Evolutionary conservation across 345 rosid genomes (phyloP).

Genomic region (Leavenworthia alabamica): DNA sequence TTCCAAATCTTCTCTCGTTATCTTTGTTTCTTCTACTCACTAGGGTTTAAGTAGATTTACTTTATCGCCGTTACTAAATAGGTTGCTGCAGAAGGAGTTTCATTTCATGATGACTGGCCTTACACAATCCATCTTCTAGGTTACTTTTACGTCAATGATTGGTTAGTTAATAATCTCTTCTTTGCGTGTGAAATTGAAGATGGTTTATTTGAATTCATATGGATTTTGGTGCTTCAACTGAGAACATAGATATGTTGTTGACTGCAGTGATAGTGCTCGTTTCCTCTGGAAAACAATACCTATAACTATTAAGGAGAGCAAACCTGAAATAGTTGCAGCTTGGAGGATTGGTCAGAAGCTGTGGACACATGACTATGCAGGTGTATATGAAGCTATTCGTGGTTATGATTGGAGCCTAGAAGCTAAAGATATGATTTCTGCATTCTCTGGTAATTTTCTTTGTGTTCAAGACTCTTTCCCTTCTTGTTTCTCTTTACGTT

Average conservation of each 20-base stretch:
- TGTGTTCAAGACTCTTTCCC: not conserved
- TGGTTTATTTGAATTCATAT: not conserved
- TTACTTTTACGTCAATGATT: slow-evolving; percentile 52
- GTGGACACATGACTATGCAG: slow-evolving; percentile 73
- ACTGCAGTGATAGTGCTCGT: slow-evolving; percentile 69
- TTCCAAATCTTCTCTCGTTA: not conserved
- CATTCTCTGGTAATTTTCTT: slow-evolving; percentile 53
- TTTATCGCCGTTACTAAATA: slow-evolving; percentile 11
- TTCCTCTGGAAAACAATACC: slow-evolving; percentile 86
- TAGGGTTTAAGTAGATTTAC: slow-evolving; percentile 6
- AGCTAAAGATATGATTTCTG: slow-evolving; percentile 47
- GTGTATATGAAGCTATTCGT: slow-evolving; percentile 63
- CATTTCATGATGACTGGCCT: slow-evolving; percentile 90
- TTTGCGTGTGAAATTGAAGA: not conserved
- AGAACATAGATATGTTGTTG: too few species aligned
- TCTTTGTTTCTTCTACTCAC: not conserved
- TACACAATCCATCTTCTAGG: slow-evolving; percentile 74
- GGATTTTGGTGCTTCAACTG: not conserved
- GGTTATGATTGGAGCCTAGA: slow-evolving; percentile 82
- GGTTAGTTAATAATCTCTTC: slow-evolving; percentile 32
- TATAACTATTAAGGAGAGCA: slow-evolving; percentile 52
- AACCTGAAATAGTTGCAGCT: slow-evolving; percentile 59
- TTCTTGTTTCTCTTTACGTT: too few species aligned
- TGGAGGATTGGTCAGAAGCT: slow-evolving; percentile 81
- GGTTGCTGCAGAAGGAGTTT: slow-evolving; percentile 64